Conservation (phyloP, 2,329 filamentous ascomycete species). For the Clonostachys rhizophaga region DNA sequence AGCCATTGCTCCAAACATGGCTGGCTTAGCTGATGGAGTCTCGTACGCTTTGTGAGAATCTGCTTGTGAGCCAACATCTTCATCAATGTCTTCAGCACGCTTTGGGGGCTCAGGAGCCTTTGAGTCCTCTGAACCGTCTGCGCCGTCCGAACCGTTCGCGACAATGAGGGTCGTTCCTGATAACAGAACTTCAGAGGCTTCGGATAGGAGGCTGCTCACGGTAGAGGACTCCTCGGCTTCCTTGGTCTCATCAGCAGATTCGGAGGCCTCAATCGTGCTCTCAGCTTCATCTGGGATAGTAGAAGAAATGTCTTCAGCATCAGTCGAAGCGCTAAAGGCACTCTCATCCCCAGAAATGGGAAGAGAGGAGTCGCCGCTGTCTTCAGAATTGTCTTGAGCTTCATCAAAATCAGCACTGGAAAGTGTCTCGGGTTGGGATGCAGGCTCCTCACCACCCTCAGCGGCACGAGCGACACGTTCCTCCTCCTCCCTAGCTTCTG, state of each 20-base stretch:
- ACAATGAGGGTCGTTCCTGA: constrained; percentile 12
- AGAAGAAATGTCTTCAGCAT: neutral
- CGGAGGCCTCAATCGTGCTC: constrained; percentile 4
- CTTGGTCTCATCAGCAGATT: constrained; percentile 2
- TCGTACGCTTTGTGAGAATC: constrained; percentile 5
- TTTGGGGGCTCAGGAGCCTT: too few species aligned
- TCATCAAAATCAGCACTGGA: neutral
- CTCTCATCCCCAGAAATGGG: neutral
- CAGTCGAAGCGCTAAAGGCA: too few species aligned
- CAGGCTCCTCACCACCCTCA: constrained; percentile 5
- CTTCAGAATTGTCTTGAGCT: neutral
- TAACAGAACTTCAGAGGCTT: constrained; percentile 15
- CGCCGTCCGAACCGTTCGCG: constrained; percentile 15
- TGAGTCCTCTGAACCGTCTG: too few species aligned
- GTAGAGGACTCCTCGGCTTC: constrained; percentile 8
- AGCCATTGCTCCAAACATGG: constrained; percentile 44
- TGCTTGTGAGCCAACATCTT: too few species aligned
- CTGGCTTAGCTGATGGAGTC: constrained; percentile 34
- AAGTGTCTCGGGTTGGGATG: constrained; percentile 5
- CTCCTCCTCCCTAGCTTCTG: too few species aligned
- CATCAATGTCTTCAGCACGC: too few species aligned
- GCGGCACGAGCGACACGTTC: constrained; percentile 6
- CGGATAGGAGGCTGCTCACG: constrained; percentile 12
- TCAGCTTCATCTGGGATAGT: constrained; percentile 7
- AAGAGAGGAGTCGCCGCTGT: neutral